Evolutionary conservation across 495 filamentous ascomycete species (phyloP).

Genomic region (Lasiosphaeriaceae sp.): DNA sequence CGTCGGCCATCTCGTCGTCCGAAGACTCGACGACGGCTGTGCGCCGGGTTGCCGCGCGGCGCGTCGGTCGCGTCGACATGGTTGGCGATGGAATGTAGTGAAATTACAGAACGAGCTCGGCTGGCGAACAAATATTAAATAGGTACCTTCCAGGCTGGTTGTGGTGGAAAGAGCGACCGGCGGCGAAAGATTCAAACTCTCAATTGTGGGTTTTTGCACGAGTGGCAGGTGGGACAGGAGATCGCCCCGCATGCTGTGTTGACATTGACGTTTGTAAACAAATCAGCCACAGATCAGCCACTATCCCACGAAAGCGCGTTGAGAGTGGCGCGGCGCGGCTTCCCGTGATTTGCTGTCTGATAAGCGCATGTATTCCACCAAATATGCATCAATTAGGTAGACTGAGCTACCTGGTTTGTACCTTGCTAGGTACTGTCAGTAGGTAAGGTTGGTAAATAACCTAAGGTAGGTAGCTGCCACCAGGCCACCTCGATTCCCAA

Average conservation of each 20-base stretch:
- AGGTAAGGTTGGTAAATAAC: no score
- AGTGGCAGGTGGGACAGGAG: not conserved
- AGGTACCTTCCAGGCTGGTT: not conserved
- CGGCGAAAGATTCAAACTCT: not conserved
- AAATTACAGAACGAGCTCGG: not conserved
- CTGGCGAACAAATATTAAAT: not conserved
- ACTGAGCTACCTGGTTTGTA: no score
- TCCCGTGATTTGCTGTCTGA: not conserved
- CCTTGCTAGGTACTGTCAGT: no score
- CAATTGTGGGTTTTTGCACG: not conserved
- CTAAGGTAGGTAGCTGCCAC: no score
- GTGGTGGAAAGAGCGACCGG: not conserved
- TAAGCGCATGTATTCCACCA: not conserved
- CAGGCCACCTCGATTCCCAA: no score
- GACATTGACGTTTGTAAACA: constrained; percentile 32
- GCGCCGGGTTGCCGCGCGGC: constrained; percentile 67
- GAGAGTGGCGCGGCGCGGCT: not conserved
- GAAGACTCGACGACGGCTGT: constrained; percentile 73
- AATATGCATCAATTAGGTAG: not conserved
- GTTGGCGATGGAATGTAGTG: not conserved
- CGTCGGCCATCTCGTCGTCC: constrained; percentile 61
- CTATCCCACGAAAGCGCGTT: constrained; percentile 2
- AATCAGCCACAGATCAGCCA: constrained; percentile 24
- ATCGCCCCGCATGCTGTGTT: not conserved
- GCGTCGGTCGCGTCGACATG: constrained; percentile 69